These are phyloP conservation scores for Cephalotrichum gorgonifer DNA, from an alignment of 2,329 filamentous ascomycete species.

Conservation along the genomic window DNA sequence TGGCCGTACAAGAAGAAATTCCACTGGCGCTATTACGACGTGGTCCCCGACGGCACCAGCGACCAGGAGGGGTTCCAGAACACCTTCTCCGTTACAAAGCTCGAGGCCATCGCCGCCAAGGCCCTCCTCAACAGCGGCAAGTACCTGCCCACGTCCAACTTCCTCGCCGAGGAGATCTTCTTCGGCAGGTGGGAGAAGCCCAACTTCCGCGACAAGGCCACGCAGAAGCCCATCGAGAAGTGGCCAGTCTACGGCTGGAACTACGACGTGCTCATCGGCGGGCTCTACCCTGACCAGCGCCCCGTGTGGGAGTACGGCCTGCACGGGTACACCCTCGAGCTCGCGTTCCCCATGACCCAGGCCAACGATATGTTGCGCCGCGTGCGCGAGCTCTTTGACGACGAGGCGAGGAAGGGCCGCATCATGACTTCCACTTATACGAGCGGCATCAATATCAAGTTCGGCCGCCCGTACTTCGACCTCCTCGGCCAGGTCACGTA, in stretches of 20 bases:
- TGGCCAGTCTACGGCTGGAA: conserved; percentile 45
- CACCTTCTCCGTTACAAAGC: conserved; percentile 36
- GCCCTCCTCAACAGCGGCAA: conserved; percentile 36
- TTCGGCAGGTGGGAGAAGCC: conserved; percentile 37
- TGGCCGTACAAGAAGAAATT: conserved; percentile 41
- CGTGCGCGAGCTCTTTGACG: conserved; percentile 36
- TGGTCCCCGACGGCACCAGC: conserved; percentile 26
- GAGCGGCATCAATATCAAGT: conserved; percentile 42
- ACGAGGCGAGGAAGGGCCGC: conserved; percentile 28
- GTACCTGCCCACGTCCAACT: conserved; percentile 33
- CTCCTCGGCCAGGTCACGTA: conserved; percentile 38
- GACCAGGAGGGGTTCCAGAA: conserved; percentile 38
- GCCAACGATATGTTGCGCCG: conserved; percentile 38
- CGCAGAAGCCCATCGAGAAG: conserved; percentile 25
- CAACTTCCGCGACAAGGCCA: conserved; percentile 41
- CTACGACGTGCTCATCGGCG: conserved; percentile 42
- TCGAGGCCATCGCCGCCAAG: conserved; percentile 29
- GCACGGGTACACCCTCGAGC: conserved; percentile 36
- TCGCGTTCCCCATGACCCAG: conserved; percentile 38
- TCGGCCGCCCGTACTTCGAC: conserved; percentile 36
- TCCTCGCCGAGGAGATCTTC: conserved; percentile 37
- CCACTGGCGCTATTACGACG: conserved; percentile 41
- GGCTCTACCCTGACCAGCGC: conserved; percentile 34
- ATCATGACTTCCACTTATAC: conserved; percentile 40
- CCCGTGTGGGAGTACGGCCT: conserved; percentile 40